These are phyloP conservation scores for Eucalyptus coolabah DNA, from an alignment of 345 rosid genomes.

Conservation along the genomic window DNA sequence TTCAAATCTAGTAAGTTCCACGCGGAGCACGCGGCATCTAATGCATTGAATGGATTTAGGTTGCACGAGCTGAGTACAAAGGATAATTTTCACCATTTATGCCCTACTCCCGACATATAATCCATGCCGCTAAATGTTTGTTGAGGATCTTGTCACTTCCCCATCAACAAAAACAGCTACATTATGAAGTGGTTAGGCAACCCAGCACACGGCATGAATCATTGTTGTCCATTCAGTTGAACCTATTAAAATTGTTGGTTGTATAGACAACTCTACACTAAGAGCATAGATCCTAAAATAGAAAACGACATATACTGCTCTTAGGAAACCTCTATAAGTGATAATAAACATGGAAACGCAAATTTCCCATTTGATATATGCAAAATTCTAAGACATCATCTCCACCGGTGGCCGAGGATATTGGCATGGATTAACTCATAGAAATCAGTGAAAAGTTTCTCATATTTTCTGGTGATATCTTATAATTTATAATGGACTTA, in stretches of 20 bases:
- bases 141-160: not conserved
- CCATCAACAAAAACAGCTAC: not conserved
- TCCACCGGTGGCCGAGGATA: not conserved
- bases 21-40: not conserved
- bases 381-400: not conserved
- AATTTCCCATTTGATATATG: not conserved
- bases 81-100: not conserved
- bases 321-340: not conserved
- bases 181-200: not conserved
- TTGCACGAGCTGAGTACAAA: not conserved
- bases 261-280: not conserved
- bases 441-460: not conserved
- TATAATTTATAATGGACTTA: not conserved
- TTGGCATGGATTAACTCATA: not conserved
- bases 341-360: not conserved
- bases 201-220: not conserved
- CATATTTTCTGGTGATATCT: not conserved
- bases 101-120: not conserved
- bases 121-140: not conserved
- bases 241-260: not conserved
- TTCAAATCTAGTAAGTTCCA: not conserved
- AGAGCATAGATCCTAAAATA: not conserved
- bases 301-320: not conserved
- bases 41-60: not conserved
- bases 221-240: not conserved